phyloP scores from a whole-genome alignment of 1,284 basidiomycete species.

The Ustilago loliicola region DNA sequence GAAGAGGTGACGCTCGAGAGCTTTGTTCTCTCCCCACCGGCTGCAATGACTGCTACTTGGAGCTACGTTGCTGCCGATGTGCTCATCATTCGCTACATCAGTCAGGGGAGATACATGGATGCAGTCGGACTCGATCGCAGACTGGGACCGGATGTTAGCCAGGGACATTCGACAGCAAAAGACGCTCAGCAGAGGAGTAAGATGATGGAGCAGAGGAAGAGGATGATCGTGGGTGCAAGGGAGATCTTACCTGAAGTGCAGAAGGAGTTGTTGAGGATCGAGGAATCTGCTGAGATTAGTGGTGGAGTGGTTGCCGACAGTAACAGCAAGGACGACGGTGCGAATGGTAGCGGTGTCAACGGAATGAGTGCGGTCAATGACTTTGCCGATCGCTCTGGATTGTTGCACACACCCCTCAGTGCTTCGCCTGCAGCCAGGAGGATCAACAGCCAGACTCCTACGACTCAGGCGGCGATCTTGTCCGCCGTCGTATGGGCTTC shows the following conservation, averaged over 20 bases:
- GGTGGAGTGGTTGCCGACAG: constrained; percentile 5
- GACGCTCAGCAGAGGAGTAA: constrained; percentile 40
- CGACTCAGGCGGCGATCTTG: constrained; percentile 47
- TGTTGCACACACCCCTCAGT: constrained; percentile 37
- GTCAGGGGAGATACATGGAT: constrained; percentile 61
- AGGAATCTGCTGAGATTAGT: constrained; percentile 49
- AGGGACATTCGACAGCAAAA: constrained; percentile 38
- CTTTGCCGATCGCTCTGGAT: constrained; percentile 13
- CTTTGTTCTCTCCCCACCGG: constrained; percentile 46
- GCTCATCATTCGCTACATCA: constrained; percentile 59
- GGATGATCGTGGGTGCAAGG: constrained; percentile 50
- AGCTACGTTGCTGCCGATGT: constrained; percentile 58
- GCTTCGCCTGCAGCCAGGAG: constrained; percentile 41
- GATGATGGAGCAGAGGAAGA: constrained; percentile 54
- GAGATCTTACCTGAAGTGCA: constrained; percentile 57
- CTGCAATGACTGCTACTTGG: constrained; percentile 51
- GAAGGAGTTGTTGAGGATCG: constrained; percentile 52
- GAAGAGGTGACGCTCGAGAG: constrained; percentile 51
- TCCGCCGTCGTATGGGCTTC: constrained; percentile 51
- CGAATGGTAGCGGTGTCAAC: constrained; percentile 1
- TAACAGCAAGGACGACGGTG: constrained; percentile 5
- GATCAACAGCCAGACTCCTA: constrained; percentile 31
- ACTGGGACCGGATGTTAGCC: constrained; percentile 49
- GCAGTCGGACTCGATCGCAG: constrained; percentile 61
- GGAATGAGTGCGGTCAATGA: constrained; percentile 14